Conservation (phyloP, 495 filamentous ascomycete genomes). For the Evernia prunastri region DNA sequence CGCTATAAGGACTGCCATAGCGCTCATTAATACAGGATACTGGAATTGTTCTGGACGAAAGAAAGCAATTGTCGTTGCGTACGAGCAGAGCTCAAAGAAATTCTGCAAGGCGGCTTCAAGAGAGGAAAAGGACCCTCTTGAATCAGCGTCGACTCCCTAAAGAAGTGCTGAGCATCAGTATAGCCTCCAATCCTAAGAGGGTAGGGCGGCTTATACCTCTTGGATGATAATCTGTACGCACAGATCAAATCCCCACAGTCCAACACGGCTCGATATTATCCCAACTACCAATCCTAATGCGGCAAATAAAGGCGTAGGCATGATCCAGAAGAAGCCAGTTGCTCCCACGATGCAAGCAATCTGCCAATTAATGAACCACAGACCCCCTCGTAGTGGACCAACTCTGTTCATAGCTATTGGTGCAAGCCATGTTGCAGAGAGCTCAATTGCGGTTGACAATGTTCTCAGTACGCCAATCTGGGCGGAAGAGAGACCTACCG, state of each 20-base stretch:
- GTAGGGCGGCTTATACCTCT: slow-evolving; percentile 41
- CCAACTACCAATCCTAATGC: slow-evolving; percentile 44
- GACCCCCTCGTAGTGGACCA: slow-evolving; percentile 50
- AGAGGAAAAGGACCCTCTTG: slow-evolving; percentile 54
- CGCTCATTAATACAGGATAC: slow-evolving; percentile 54
- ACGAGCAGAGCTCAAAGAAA: slow-evolving; percentile 58
- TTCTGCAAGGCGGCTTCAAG: slow-evolving; percentile 59
- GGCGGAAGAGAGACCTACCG: slow-evolving; percentile 13
- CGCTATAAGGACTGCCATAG: slow-evolving; percentile 44
- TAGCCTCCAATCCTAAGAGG: neutral
- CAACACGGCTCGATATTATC: slow-evolving; percentile 53
- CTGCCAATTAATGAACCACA: slow-evolving; percentile 63
- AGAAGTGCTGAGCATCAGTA: neutral
- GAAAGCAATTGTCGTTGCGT: slow-evolving; percentile 54
- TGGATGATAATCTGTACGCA: slow-evolving; percentile 59
- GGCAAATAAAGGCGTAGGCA: slow-evolving; percentile 29
- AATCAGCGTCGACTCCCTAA: slow-evolving; percentile 43
- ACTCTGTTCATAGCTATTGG: slow-evolving; percentile 45
- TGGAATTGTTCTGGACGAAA: slow-evolving; percentile 51
- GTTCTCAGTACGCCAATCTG: slow-evolving; percentile 16
- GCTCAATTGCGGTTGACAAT: slow-evolving; percentile 13
- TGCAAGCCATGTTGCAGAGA: slow-evolving; percentile 24
- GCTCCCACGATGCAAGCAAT: slow-evolving; percentile 43
- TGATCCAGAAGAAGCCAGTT: slow-evolving; percentile 37
- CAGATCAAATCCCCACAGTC: slow-evolving; percentile 64